Percentiles rank a stretch among this genome's conserved stretches.
Evolutionary conservation across 1,284 basidiomycete genomes (phyloP).

Genomic region (Coniophora puteana): DNA sequence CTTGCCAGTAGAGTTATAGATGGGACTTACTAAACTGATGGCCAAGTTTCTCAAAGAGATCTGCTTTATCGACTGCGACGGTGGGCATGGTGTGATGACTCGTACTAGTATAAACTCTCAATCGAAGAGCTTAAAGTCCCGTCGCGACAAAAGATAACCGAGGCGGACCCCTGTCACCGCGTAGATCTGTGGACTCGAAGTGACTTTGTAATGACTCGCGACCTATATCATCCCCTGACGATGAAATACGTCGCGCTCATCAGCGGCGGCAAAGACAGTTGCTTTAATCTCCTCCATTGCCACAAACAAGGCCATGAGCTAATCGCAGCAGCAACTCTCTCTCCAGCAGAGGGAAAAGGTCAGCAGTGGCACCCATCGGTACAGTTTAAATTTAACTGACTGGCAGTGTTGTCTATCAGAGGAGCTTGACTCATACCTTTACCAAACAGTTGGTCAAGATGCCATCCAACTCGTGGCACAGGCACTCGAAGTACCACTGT

Average conservation of each 20-base stretch:
- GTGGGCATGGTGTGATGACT: no score
- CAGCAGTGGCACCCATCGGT: constrained; percentile 11
- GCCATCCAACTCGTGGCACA: constrained; percentile 85
- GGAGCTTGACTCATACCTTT: constrained; percentile 98
- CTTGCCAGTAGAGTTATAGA: constrained; percentile 3
- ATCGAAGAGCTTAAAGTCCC: no score
- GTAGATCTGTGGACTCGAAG: no score
- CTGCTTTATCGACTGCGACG: constrained; percentile 91
- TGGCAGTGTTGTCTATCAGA: constrained; percentile 66
- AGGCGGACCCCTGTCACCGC: no score
- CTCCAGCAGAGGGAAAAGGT: constrained; percentile 87
- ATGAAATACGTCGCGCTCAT: constrained; percentile 97
- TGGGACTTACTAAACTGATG: constrained; percentile 71
- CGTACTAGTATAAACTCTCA: no score
- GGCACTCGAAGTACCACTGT: constrained; percentile 86
- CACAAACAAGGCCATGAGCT: constrained; percentile 85
- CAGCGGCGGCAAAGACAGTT: constrained; percentile 97
- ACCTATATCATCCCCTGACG: no score
- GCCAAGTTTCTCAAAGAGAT: constrained; percentile 88
- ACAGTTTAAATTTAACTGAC: constrained; percentile 17
- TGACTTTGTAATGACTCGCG: no score
- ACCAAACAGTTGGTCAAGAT: constrained; percentile 97
- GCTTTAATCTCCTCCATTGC: constrained; percentile 94
- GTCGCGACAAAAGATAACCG: no score
- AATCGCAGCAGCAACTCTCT: constrained; percentile 85